These are phyloP conservation scores for Puccinia polysora DNA, from an alignment of 1,284 basidiomycete species.

Conservation along the genomic window DNA sequence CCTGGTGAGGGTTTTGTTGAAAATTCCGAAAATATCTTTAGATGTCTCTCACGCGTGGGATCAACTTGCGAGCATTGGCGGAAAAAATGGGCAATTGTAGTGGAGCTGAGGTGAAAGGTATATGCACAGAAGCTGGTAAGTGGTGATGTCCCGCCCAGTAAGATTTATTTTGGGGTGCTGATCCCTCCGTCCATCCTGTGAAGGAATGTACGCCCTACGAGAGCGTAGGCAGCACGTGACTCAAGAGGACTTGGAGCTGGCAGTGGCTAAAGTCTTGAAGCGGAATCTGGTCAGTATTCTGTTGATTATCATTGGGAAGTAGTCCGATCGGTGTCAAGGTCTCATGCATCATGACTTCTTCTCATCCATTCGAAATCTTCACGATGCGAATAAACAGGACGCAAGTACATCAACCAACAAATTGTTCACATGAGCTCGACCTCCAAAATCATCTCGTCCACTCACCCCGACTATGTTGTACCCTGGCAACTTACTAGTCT, in stretches of 20 bases:
- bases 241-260: conserved; percentile 98
- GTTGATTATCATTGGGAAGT: not conserved
- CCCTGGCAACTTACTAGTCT: no score
- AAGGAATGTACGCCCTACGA: conserved; percentile 92
- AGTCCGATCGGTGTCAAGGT: not conserved
- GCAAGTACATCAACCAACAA: conserved; percentile 37
- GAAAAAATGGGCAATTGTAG: conserved; percentile 98
- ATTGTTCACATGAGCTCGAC: conserved; percentile 27
- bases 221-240: conserved; percentile 94
- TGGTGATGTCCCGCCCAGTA: no score
- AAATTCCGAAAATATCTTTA: no score
- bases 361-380: not conserved
- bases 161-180: not conserved
- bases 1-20: not conserved
- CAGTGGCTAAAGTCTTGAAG: conserved; percentile 74
- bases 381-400: conserved; percentile 7
- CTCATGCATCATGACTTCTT: not conserved
- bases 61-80: conserved; percentile 86
- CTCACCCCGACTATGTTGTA: no score
- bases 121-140: conserved; percentile 93
- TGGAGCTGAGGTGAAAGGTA: conserved; percentile 94
- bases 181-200: not conserved
- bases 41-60: conserved; percentile 97
- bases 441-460: no score
- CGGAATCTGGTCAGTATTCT: conserved; percentile 23